Base-by-base conservation (phyloP, 352 stramenopile species). In the Blastocystis sp. region DNA sequence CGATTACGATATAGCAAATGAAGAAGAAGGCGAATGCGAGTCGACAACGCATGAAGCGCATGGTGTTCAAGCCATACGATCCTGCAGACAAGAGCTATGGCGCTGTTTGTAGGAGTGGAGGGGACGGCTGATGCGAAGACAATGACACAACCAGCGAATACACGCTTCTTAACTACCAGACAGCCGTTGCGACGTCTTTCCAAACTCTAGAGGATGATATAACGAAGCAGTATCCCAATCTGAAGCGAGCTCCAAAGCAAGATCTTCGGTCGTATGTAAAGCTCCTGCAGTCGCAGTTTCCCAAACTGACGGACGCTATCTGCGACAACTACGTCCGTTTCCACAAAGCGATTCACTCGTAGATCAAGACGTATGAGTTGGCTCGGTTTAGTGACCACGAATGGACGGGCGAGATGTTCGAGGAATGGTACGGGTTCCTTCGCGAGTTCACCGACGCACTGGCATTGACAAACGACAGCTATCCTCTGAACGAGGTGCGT, bases 401-500 rank as follows among this genome's bases (percentile, higher is more conserved):
- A 40, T 81, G 69, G 69, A 81, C 69, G 36, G 48, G 21, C 21
- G 69, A 81, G 34, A 81, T 81, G 69, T 81, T 81, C 38, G 69
- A 65, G 9, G 69, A 81, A 32, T 81, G 69, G 69, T 57, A 64
- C 14, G 46, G 44, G n/a, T 81, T 81, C 51, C 63, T 64, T 51
- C 53, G 56, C 11, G 69, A 81, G 29, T 81, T 81, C 53, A 64
- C 69, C 46, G 42, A 64, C 44, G 32, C 69, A 0, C 27, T 81
- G 69, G 42, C 69, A 24, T 32, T 72, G 14, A 40, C 69, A n/a
- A 36, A 40, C 7, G 69, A 81, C n/a, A n/a, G 24, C 29, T 81
- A 81, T 81, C 56, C 49, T 18, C 21, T 81, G 16, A 18, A 16
- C 9, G 69, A 81, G 16, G 7, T 24, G 0, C 51, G 27, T n/a